phyloP scores from a whole-genome alignment of 257 asterid species.

The Dorcoceras hygrometricum region DNA sequence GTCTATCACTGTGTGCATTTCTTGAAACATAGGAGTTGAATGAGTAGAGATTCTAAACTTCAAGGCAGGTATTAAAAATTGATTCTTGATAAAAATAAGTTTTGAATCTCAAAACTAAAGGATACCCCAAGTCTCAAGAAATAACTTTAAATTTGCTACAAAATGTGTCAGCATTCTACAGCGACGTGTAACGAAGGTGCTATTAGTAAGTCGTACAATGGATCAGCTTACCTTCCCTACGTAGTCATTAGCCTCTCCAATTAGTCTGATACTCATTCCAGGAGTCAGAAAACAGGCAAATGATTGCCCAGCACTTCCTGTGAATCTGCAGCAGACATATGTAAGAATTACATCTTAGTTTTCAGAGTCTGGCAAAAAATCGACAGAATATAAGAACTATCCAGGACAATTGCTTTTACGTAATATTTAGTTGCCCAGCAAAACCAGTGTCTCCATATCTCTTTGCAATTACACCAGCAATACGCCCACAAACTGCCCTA shows the following conservation, averaged over 20 bases:
- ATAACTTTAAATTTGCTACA: not conserved
- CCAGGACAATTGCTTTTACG: conserved; percentile 36
- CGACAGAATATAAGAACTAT: not conserved
- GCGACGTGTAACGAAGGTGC: not conserved
- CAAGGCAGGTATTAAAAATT: not conserved
- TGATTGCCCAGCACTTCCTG: conserved; percentile 98
- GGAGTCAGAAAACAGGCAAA: conserved; percentile 93
- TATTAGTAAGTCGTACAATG: not conserved
- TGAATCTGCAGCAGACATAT: conserved; percentile 55
- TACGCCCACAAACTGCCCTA: conserved; percentile 98
- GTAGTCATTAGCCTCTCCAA: conserved; percentile 96
- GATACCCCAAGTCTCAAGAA: not conserved
- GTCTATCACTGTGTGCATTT: not conserved
- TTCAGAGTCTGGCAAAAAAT: conserved; percentile 1
- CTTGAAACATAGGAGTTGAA: not conserved
- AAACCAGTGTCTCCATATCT: conserved; percentile 96
- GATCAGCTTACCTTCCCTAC: conserved; percentile 76
- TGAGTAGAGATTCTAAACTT: not conserved
- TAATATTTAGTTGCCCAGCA: conserved; percentile 88
- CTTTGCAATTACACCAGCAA: conserved; percentile 95
- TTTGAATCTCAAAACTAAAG: not conserved
- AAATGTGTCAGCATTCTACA: too few relatives aligned
- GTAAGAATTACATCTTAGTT: conserved; percentile 22
- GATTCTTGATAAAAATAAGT: not conserved
- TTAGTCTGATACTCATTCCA: conserved; percentile 90